Percentiles rank a stretch among this genome's conserved stretches.
phyloP scores from a whole-genome alignment of 129 eudicot genomes.

The Smallanthus sonchifolius region DNA sequence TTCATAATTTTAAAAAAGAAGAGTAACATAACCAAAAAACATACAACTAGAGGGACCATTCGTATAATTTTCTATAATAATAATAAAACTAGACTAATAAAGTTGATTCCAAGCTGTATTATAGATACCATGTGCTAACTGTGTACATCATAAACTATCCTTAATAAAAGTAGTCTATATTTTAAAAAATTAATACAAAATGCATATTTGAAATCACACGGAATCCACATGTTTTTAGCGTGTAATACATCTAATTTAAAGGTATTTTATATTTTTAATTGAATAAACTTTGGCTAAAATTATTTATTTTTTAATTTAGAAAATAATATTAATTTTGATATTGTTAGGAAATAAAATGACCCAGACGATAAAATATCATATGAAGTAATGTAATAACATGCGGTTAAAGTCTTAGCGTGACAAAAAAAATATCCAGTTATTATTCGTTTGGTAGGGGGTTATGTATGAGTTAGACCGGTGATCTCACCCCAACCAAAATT shows the following conservation, averaged over 20 bases:
- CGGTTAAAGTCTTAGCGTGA: no score
- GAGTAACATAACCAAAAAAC: no score
- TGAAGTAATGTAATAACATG: no score
- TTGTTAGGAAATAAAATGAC: neutral
- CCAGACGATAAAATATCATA: neutral
- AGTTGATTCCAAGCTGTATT: conserved; percentile 4
- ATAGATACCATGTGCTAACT: conserved; percentile 11
- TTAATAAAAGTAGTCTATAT: neutral
- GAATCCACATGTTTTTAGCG: conserved; percentile 1
- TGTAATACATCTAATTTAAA: neutral
- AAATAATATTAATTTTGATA: neutral
- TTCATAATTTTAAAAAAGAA: no score
- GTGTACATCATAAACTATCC: conserved; percentile 1
- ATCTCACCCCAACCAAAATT: no score
- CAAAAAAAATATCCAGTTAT: no score
- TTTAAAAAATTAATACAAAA: neutral
- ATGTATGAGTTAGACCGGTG: no score
- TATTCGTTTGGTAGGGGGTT: no score
- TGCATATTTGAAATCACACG: neutral
- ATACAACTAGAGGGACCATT: no score
- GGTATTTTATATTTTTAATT: neutral
- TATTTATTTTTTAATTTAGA: neutral
- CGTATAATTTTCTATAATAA: no score
- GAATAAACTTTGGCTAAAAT: neutral
- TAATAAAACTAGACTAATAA: neutral